Conservation (phyloP, 2,329 filamentous ascomycete species). For the Venturia effusa region DNA sequence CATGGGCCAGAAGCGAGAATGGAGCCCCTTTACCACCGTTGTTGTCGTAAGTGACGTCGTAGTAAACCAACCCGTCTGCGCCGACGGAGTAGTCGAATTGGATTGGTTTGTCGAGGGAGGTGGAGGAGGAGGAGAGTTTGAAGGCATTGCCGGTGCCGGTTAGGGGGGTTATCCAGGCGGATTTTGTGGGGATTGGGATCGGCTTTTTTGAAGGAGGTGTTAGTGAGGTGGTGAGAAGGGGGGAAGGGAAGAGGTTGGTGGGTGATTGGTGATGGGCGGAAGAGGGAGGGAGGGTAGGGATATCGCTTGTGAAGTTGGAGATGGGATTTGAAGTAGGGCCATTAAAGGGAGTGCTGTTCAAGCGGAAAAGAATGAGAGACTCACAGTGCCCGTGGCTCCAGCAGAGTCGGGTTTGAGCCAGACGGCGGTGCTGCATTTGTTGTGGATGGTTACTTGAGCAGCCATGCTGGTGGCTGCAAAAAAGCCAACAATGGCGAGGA, state of each 20-base stretch:
- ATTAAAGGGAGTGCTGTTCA: not conserved
- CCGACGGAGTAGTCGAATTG: slow-evolving; percentile 1
- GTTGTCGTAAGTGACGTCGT: slow-evolving; percentile 5
- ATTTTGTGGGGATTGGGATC: not conserved
- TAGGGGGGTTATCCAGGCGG: not conserved
- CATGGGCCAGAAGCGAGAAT: not conserved
- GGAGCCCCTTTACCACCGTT: not conserved
- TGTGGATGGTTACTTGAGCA: slow-evolving; percentile 1
- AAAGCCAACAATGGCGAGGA: not conserved
- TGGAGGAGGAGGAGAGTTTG: not conserved
- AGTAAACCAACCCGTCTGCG: not conserved
- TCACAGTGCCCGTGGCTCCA: not conserved
- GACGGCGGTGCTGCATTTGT: not conserved
- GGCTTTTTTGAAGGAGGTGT: not conserved
- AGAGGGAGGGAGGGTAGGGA: not conserved
- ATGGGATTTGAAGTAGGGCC: not conserved
- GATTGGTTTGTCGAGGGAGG: not conserved
- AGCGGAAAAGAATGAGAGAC: not conserved
- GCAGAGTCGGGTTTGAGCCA: slow-evolving; percentile 1
- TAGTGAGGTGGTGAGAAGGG: not conserved
- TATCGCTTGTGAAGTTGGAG: not conserved
- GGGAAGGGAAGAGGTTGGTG: no score
- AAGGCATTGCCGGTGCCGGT: not conserved
- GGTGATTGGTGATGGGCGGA: not conserved
- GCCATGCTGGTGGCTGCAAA: not conserved